Percentiles rank a stretch among this genome's conserved stretches.
phyloP scores from a whole-genome alignment of 768 basidiomycete genomes.

The Amanita rubescens region DNA sequence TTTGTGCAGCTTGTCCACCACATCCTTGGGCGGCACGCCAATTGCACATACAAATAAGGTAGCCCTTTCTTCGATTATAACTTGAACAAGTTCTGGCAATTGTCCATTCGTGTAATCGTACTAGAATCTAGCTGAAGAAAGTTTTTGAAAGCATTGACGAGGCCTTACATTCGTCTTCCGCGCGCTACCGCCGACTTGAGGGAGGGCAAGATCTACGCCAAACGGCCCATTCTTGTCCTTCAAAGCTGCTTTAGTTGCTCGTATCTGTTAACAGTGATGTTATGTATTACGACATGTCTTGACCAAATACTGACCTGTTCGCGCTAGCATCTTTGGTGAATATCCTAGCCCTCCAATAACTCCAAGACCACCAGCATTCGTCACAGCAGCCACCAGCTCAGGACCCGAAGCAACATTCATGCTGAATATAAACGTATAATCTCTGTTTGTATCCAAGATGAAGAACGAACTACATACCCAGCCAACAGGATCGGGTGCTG shows the following conservation, averaged over 20 bases:
- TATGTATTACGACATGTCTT: neutral
- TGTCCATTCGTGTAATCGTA: constrained; percentile 88
- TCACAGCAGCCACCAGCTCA: constrained; percentile 88
- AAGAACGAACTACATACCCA: constrained; percentile 32
- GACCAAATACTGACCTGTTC: constrained; percentile 47
- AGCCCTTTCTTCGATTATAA: constrained; percentile 89
- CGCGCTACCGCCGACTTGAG: constrained; percentile 80
- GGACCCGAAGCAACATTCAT: constrained; percentile 47
- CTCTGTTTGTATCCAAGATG: neutral
- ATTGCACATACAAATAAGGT: constrained; percentile 88
- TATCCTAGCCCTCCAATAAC: constrained; percentile 89
- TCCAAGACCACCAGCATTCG: constrained; percentile 89
- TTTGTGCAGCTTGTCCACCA: constrained; percentile 74
- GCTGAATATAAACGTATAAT: constrained; percentile 19
- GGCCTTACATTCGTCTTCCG: constrained; percentile 79
- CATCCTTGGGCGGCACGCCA: constrained; percentile 77
- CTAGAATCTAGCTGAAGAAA: constrained; percentile 25
- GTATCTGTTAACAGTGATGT: constrained; percentile 43
- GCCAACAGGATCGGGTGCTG: constrained; percentile 85
- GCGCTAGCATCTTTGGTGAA: constrained; percentile 73
- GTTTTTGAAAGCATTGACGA: neutral
- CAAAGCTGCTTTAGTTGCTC: constrained; percentile 63
- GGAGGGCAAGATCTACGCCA: constrained; percentile 86
- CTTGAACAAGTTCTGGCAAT: constrained; percentile 74
- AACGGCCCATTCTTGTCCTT: constrained; percentile 75